Evolutionary conservation across 352 stramenopile genomes (phyloP), one percentile per base, ranked within the genome.

Genomic region (Phytophthora tentaculata): DNA sequence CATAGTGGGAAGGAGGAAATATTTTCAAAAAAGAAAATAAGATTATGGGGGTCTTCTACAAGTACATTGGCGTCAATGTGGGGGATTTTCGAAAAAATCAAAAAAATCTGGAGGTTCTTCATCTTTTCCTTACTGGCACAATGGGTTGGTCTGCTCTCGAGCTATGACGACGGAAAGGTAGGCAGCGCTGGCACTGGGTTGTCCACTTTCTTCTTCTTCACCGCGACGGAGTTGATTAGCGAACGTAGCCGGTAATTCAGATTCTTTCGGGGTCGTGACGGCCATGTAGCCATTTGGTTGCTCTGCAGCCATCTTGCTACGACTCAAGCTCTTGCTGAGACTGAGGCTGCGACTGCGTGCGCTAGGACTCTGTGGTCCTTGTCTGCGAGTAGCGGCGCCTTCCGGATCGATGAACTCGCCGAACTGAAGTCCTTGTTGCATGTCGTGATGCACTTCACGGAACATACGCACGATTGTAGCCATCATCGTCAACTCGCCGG

Each of bases 391-490:
- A 45, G 65, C 70, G 22, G 66, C 61, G 13, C 61, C 56, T 65
- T 76, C 71, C 3, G 82, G 83, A 48, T 91, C 80, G 35, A 94
- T 92, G 60, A 92, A 93, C 20, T 78, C 80, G 23, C 71, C 77
- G 71, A 95, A 89, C 58, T 94, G 79, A 59, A 84, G 76, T 3
- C 82, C 87, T 60, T 94, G 81, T 51, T 94, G 84, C 68, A 94
- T 89, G 62, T 95, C 87, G 53, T 94, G 79, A 57, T 94, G 85
- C 20, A 95, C 84, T 61, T 94, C 85, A 19, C 84, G 84, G 73
- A 95, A 94, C 87, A 94, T 95, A 24, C 87, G 85, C 20, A 94
- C 82, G 53, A 95, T 89, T 9, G 82, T 83, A 8, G 82, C 81
- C 66, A 95, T 82, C 85, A 95, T 95, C 39, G 82, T 51, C 22